Base-by-base conservation (phyloP, 441 rosid species). In the Populus hybrid region DNA sequence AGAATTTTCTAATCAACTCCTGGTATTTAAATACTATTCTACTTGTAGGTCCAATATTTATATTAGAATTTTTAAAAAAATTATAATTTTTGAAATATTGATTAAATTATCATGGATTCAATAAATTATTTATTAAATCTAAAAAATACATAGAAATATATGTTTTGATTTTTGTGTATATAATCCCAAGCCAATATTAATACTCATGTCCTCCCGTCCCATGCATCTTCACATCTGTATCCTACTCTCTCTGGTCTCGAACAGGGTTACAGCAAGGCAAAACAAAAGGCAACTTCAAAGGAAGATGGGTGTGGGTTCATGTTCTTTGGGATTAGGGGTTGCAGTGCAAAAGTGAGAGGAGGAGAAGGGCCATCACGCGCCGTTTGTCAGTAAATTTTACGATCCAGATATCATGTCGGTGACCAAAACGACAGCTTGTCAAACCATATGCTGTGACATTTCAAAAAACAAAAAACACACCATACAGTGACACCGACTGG, bases 371-470 rank as follows among this genome's bases (percentile, higher is more conserved):
- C 26, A 75, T 59, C 10, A 34, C 23, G 73, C 80, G 28, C 35
- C 67, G 79, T 67, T 26, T 71, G 86, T 77, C 83, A 74, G 79
- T 38, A 74, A 78, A 81, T 77, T 79, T 23, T 73, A 64, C 74
- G 71, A 18, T 46, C 71, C 73, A 59, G 77, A 76, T 78, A 82
- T 80, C 36, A 8, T 86, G 88, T 86, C 88, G 88, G 86, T 67
- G 86, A 83, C 77, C 42, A 30, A 2, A 76, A 12, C 77, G 1
- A 34, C 85, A 82, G 36, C 30, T n/a, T n/a, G n/a, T n/a, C n/a
- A n/a, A n/a, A n/a, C n/a, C n/a, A n/a, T n/a, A n/a, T n/a, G n/a
- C n/a, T n/a, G n/a, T n/a, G n/a, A n/a, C n/a, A n/a, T n/a, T n/a
- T n/a, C n/a, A n/a, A n/a, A n/a, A n/a, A n/a, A n/a, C n/a, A n/a